These are phyloP conservation scores for Allomyces macrogynus DNA, from an alignment of 192 early-diverging fungal species.

Conservation along the genomic window DNA sequence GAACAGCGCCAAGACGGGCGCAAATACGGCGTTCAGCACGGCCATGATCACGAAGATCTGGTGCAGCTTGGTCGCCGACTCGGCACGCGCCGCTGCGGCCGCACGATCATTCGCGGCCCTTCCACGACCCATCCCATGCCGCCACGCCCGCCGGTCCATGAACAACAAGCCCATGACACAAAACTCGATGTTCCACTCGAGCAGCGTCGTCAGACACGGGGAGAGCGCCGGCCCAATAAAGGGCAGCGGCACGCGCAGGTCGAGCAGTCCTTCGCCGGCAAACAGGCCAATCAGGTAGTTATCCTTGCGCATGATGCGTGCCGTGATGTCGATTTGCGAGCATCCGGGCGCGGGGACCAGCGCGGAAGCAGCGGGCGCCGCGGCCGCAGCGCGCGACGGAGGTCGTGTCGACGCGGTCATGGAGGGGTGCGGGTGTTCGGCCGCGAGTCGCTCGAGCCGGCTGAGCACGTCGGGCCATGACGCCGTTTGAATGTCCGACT, in stretches of 20 bases:
- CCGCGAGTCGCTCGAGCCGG: slow-evolving; percentile 19
- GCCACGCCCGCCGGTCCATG: background rate
- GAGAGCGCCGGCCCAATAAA: slow-evolving; percentile 10
- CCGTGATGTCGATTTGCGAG: slow-evolving; percentile 44
- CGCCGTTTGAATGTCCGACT: slow-evolving; percentile 67
- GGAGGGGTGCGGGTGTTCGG: slow-evolving; percentile 9
- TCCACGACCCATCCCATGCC: too few relatives aligned
- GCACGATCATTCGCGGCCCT: too few relatives aligned
- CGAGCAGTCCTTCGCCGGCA: slow-evolving; percentile 63
- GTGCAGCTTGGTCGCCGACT: slow-evolving; percentile 12
- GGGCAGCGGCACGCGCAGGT: slow-evolving; percentile 49
- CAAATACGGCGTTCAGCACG: slow-evolving; percentile 56
- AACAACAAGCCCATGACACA: slow-evolving; percentile 66
- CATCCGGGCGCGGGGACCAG: background rate
- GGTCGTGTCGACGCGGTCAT: background rate
- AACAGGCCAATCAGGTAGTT: slow-evolving; percentile 93
- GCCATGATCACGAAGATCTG: slow-evolving; percentile 76
- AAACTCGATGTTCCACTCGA: slow-evolving; percentile 81
- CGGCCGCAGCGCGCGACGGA: background rate
- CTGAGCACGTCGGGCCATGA: slow-evolving; percentile 67
- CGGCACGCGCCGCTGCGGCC: too few relatives aligned
- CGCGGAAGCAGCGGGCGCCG: background rate
- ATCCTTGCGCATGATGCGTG: slow-evolving; percentile 89
- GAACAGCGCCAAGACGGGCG: slow-evolving; percentile 71
- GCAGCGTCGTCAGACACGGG: slow-evolving; percentile 50